Conservation (phyloP, 2,329 filamentous ascomycete genomes). For the Aspergillus sp. region DNA sequence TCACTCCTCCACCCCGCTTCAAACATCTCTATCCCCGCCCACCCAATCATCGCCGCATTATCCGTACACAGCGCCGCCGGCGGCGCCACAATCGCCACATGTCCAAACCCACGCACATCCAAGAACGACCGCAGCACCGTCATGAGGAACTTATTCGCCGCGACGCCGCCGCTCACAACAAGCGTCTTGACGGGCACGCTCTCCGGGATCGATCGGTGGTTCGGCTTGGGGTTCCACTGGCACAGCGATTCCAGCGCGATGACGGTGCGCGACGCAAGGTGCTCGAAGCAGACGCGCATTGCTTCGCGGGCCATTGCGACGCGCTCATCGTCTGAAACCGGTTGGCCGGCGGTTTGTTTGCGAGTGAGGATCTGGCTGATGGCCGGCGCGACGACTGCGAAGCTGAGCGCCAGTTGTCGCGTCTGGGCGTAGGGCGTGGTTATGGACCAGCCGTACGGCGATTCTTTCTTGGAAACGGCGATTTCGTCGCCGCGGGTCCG, state of each 20-base stretch:
- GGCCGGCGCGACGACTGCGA: conserved; percentile 68
- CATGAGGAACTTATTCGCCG: conserved; percentile 76
- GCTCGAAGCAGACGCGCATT: conserved; percentile 84
- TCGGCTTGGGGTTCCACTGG: background rate
- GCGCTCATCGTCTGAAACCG: conserved; percentile 60
- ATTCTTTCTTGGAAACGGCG: conserved; percentile 40
- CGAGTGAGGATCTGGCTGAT: conserved; percentile 58
- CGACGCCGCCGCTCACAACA: conserved; percentile 87
- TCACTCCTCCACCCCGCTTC: conserved; percentile 69
- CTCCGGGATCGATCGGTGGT: background rate
- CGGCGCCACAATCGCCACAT: conserved; percentile 69
- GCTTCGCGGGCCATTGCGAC: conserved; percentile 67
- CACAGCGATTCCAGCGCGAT: conserved; percentile 58
- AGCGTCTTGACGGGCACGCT: conserved; percentile 56
- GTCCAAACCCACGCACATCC: conserved; percentile 62
- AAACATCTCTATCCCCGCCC: conserved; percentile 92
- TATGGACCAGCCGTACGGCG: conserved; percentile 66
- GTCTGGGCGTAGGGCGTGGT: conserved; percentile 64
- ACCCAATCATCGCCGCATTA: conserved; percentile 97
- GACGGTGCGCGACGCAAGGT: conserved; percentile 73
- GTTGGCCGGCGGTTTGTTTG: conserved; percentile 27
- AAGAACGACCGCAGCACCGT: conserved; percentile 64
- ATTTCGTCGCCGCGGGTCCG: conserved; percentile 59
- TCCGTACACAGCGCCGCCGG: conserved; percentile 80
- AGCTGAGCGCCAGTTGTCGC: conserved; percentile 67